phyloP scores from a whole-genome alignment of 1,284 basidiomycete species.

The Trametes versicolor region DNA sequence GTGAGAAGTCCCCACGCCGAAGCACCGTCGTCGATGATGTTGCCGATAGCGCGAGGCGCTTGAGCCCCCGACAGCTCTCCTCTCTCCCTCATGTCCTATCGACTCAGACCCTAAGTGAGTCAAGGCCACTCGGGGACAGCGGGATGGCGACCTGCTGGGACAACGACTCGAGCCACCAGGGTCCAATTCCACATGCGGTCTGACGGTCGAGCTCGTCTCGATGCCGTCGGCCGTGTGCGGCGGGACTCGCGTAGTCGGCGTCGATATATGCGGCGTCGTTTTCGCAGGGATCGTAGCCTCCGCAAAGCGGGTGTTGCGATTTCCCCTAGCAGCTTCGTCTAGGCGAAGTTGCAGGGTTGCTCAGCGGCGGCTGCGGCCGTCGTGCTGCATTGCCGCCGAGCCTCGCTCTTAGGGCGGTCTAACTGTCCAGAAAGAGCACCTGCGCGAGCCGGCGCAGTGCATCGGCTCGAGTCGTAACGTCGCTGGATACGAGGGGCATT shows the following conservation, averaged over 20 bases:
- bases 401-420: background rate
- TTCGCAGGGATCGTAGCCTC: too few relatives aligned
- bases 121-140: conserved; percentile 2
- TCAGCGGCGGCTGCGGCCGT: too few relatives aligned
- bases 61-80: background rate
- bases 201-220: conserved; percentile 9
- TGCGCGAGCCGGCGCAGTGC: background rate
- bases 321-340: background rate
- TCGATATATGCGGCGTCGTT: too few relatives aligned
- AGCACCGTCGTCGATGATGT: background rate
- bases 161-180: conserved; percentile 3
- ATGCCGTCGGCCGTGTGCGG: background rate
- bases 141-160: conserved; percentile 6
- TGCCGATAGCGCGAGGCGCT: too few relatives aligned
- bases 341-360: too few relatives aligned
- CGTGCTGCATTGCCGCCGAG: too few relatives aligned
- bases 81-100: conserved; percentile 8
- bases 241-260: background rate
- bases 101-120: background rate
- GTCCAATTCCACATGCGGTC: background rate
- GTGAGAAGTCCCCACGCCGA: conserved; percentile 7
- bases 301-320: background rate
- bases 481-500: conserved; percentile 7
- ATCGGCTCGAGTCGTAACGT: conserved; percentile 5
- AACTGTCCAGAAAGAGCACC: background rate